Evolutionary conservation across 2,329 filamentous ascomycete species (phyloP).

Genomic region (Lachnellula willkommii): DNA sequence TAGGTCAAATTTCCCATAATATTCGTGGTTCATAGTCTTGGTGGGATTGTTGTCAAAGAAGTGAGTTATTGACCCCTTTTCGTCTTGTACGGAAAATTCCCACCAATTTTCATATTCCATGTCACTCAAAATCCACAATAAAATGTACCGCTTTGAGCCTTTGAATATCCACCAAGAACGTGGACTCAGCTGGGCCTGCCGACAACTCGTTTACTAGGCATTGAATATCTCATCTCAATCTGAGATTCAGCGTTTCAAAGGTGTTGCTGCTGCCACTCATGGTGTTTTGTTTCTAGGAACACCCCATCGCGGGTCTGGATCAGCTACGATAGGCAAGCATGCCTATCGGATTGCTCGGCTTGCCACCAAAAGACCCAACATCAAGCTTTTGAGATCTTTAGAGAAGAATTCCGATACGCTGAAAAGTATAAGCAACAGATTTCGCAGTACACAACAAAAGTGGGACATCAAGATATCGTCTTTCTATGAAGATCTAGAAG

Average conservation of each 20-base stretch:
- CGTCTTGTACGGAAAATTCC: too few relatives aligned
- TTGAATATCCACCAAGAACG: background rate
- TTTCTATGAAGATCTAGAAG: slow-evolving; percentile 1
- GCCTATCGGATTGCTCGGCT: background rate
- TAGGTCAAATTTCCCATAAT: background rate
- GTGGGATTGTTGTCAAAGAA: slow-evolving; percentile 7
- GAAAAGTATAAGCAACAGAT: background rate
- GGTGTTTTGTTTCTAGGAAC: slow-evolving; percentile 4
- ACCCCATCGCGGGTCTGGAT: slow-evolving; percentile 4
- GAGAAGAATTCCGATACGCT: slow-evolving; percentile 3
- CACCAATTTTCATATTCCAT: too few relatives aligned
- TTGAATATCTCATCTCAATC: background rate
- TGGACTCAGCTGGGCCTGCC: background rate
- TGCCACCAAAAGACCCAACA: slow-evolving; percentile 1
- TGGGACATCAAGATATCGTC: background rate
- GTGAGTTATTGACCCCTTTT: background rate
- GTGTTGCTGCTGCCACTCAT: background rate
- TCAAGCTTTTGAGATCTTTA: background rate
- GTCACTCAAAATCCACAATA: too few relatives aligned
- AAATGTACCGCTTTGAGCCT: too few relatives aligned
- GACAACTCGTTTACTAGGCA: background rate
- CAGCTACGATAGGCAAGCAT: background rate
- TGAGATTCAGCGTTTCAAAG: background rate
- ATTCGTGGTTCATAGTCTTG: slow-evolving; percentile 6
- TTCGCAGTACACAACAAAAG: background rate